phyloP scores from a whole-genome alignment of 805 yeast species.

The Saturnispora sanitii region DNA sequence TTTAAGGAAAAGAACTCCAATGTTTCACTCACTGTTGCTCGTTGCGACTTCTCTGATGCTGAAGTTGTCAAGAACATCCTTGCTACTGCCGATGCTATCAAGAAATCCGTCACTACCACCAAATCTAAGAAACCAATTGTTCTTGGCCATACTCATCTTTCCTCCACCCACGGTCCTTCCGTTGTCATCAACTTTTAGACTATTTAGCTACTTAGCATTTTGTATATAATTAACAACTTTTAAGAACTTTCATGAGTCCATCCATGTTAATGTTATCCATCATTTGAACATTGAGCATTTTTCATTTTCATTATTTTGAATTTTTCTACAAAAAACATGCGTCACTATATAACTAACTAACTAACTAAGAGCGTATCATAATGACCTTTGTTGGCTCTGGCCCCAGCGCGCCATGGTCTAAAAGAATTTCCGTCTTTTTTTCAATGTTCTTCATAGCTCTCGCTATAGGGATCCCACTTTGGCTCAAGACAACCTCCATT shows the following conservation, averaged over 20 bases:
- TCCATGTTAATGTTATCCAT: not conserved
- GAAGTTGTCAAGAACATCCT: constrained; percentile 64
- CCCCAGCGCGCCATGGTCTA: not conserved
- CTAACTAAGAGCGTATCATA: no score
- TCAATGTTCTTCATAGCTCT: constrained; percentile 22
- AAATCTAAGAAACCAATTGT: constrained; percentile 59
- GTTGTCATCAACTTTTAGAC: constrained; percentile 51
- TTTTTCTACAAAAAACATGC: no score
- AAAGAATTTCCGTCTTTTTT: constrained; percentile 15
- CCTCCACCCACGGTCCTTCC: constrained; percentile 73
- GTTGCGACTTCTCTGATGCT: constrained; percentile 65
- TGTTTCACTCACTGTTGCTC: constrained; percentile 63
- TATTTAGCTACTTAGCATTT: no score
- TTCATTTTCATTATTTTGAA: not conserved
- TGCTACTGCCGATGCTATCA: constrained; percentile 55
- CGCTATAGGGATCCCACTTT: constrained; percentile 47
- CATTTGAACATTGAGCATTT: not conserved
- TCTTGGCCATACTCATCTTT: constrained; percentile 58
- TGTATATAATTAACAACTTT: constrained; percentile 3
- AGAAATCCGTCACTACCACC: constrained; percentile 41
- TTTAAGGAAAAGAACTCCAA: constrained; percentile 64
- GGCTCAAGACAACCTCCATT: constrained; percentile 50
- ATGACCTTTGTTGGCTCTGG: not conserved
- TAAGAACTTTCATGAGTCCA: no score
- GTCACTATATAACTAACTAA: no score